phyloP scores from a whole-genome alignment of 2,329 filamentous ascomycete genomes.

The Alternaria consortialis region DNA sequence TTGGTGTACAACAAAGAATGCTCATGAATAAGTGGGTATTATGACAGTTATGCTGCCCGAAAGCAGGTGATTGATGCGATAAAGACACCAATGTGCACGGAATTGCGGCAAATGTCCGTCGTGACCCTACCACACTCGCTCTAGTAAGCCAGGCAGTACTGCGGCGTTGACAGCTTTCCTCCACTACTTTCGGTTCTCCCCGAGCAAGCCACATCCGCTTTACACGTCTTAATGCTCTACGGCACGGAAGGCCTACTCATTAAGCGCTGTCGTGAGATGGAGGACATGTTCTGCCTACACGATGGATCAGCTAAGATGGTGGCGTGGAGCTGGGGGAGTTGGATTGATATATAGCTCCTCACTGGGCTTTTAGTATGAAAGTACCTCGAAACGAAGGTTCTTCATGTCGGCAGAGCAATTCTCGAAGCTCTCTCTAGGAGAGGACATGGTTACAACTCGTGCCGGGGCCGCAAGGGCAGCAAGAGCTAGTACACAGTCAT shows the following conservation, averaged over 20 bases:
- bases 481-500: constrained; percentile 28
- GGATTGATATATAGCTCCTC: constrained; percentile 44
- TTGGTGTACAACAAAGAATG: constrained; percentile 21
- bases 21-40: constrained; percentile 13
- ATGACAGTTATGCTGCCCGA: constrained; percentile 19
- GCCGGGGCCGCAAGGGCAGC: constrained; percentile 44
- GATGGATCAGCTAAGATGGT: constrained; percentile 40
- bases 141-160: constrained; percentile 34
- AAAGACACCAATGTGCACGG: constrained; percentile 25
- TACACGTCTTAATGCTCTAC: constrained; percentile 38
- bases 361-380: constrained; percentile 21
- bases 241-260: constrained; percentile 42
- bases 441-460: constrained; percentile 51
- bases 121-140: constrained; percentile 19
- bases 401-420: constrained; percentile 51
- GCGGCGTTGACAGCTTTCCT: constrained; percentile 30
- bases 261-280: constrained; percentile 43
- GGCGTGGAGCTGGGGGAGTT: constrained; percentile 34
- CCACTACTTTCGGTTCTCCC: constrained; percentile 30
- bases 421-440: constrained; percentile 48
- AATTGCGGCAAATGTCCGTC: constrained; percentile 22
- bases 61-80: constrained; percentile 16
- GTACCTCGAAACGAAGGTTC: constrained; percentile 25
- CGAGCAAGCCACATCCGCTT: constrained; percentile 44
- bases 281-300: constrained; percentile 29